Percentiles rank a stretch among this genome's conserved stretches.
Conservation (phyloP, 108 stramenopile genomes). For the Aurantiochytrium sp. region DNA sequence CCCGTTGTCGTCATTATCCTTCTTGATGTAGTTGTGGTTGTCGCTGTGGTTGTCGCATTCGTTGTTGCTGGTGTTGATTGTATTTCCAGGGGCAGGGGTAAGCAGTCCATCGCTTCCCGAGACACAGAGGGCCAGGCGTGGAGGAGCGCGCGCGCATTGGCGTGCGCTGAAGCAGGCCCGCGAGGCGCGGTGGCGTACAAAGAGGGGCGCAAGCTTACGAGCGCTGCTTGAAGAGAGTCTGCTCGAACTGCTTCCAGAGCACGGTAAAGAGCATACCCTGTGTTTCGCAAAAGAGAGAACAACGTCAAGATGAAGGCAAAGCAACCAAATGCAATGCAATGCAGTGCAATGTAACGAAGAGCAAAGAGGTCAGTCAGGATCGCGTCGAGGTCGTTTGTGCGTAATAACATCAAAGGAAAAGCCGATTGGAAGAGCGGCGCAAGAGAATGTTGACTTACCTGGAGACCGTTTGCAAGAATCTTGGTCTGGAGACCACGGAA, state of each 20-base stretch:
- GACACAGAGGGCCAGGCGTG: no score
- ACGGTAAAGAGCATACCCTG: conserved; percentile 76
- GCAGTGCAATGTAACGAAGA: no score
- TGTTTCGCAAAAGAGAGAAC: conserved; percentile 20
- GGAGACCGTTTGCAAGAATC: conserved; percentile 91
- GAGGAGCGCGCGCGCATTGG: no score
- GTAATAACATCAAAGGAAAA: neutral
- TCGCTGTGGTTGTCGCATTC: no score
- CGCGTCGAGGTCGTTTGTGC: neutral
- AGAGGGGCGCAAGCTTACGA: neutral
- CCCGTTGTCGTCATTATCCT: no score
- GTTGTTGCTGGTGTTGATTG: no score
- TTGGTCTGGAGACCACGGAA: conserved; percentile 95
- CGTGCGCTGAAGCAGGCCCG: no score
- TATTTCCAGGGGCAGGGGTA: no score
- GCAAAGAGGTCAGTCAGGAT: no score
- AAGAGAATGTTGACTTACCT: neutral
- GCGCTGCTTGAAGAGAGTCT: conserved; percentile 46
- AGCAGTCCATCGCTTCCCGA: no score
- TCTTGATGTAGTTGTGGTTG: no score
- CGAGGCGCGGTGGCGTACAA: neutral
- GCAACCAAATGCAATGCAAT: no score
- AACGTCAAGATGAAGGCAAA: neutral
- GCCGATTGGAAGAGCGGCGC: neutral
- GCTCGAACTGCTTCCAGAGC: conserved; percentile 97